phyloP scores from a whole-genome alignment of 352 stramenopile genomes.

The Phytophthora tubulina region DNA sequence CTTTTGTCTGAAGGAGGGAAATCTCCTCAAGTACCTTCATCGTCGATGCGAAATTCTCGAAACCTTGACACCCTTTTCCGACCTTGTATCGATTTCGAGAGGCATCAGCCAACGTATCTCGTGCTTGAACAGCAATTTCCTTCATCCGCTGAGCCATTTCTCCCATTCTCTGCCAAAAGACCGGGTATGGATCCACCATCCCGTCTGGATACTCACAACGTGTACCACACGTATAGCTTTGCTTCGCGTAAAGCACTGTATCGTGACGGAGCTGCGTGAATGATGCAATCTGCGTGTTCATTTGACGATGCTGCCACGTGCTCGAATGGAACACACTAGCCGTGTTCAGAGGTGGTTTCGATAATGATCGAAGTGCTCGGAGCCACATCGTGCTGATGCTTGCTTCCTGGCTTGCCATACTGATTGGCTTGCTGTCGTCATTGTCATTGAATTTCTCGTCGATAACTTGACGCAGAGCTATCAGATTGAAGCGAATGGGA shows the following conservation, averaged over 20 bases:
- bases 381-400: conserved; percentile 38
- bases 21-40: conserved; percentile 32
- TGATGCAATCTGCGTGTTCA: conserved; percentile 35
- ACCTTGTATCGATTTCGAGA: no score
- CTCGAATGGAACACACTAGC: conserved; percentile 20
- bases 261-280: conserved; percentile 39
- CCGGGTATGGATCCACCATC: conserved; percentile 38
- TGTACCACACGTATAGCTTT: conserved; percentile 22
- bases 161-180: conserved; percentile 33
- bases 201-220: conserved; percentile 27
- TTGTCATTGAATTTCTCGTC: conserved; percentile 19
- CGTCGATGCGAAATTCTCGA: conserved; percentile 12
- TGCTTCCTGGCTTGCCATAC: neutral
- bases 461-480: conserved; percentile 29
- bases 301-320: conserved; percentile 24
- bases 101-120: no score
- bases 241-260: conserved; percentile 36
- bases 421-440: neutral
- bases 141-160: conserved; percentile 19
- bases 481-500: conserved; percentile 27
- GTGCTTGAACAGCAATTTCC: neutral
- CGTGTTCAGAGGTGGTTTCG: conserved; percentile 19
- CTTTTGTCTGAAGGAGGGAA: conserved; percentile 2
- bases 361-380: conserved; percentile 26
- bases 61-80: no score